Evolutionary conservation across 305 asterid species (phyloP), one percentile per base, ranked within the genome.

Genomic region (Fraxinus greggii): DNA sequence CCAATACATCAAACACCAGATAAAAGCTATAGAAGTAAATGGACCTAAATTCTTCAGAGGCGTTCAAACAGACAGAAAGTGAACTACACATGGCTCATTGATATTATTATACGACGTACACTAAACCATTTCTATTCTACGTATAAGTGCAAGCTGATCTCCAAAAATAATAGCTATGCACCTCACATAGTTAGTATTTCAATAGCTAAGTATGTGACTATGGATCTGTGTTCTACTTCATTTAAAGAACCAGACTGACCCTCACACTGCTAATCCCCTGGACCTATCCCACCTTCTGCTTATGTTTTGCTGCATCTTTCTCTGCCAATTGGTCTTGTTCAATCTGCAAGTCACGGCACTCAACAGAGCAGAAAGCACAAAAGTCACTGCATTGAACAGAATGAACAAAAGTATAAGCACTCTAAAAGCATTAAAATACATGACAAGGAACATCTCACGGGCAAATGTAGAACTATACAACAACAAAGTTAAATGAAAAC

Each of bases 311-410:
- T 2, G 56, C 80, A 15, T 38, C 81, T 80, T 33, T 80, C 84
- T 63, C 81, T 12, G 88, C 85, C 32, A 67, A 54, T 29, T 76
- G 79, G 83, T 89, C 91, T 61, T 81, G 78, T 36, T 82, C 69
- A 75, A 89, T 87, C 87, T 87, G 91, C 59, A 13, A 23, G 59
- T 84, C 83, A 36, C 90, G 91, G 75, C 90, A 89, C 72, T 82
- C 90, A 19, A 81, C 78, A 31, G 90, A 85, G 85, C 91, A 89
- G 86, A 89, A 89, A 56, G 89, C 90, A 73, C 90, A 82, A 80
- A 86, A 79, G 85, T 78, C 72, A 83, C 91, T 89, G 91, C 90
- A 84, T 42, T 72, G 42, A 78, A 82, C 69, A 10, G 33, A 9
- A 74, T 21, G 31, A 63, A 80, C 54, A 23, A 19, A 84, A 73